Percentiles rank a stretch among this genome's conserved stretches.
phyloP scores from a whole-genome alignment of 2,329 filamentous ascomycete genomes.

The Colletotrichum spaethianum region DNA sequence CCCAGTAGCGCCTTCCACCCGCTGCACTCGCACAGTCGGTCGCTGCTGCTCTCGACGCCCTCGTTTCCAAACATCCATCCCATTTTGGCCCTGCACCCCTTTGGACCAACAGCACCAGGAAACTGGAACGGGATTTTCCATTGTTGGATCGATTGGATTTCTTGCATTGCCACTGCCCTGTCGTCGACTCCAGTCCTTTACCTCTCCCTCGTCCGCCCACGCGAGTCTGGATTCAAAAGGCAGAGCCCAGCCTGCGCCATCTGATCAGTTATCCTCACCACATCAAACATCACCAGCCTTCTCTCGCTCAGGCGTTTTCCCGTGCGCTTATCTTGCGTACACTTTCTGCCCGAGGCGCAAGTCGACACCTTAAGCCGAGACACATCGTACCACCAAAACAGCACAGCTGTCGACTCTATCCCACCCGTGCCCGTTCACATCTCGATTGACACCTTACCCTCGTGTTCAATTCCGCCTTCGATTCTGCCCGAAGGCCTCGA shows the following conservation, averaged over 20 bases:
- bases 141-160: slow-evolving; percentile 13
- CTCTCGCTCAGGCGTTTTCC: not conserved
- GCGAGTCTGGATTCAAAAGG: slow-evolving; percentile 28
- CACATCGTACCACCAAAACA: not conserved
- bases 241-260: slow-evolving; percentile 23
- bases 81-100: not conserved
- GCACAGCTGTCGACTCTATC: not conserved
- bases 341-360: not conserved
- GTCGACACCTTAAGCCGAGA: not conserved
- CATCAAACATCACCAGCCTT: slow-evolving; percentile 3
- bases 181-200: not conserved
- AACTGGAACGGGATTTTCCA: slow-evolving; percentile 10
- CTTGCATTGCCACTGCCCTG: slow-evolving; percentile 17
- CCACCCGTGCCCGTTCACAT: slow-evolving; percentile 9
- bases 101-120: not conserved
- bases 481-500: slow-evolving; percentile 39
- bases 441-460: slow-evolving; percentile 28
- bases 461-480: slow-evolving; percentile 33
- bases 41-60: not conserved
- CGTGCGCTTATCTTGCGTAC: not conserved
- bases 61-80: not conserved
- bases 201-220: not conserved
- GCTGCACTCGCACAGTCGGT: not conserved
- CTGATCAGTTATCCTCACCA: not conserved
- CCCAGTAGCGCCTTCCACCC: slow-evolving; percentile 4